These are phyloP conservation scores for Vigna radiata DNA, from an alignment of 306 rosid species.

Conservation along the genomic window DNA sequence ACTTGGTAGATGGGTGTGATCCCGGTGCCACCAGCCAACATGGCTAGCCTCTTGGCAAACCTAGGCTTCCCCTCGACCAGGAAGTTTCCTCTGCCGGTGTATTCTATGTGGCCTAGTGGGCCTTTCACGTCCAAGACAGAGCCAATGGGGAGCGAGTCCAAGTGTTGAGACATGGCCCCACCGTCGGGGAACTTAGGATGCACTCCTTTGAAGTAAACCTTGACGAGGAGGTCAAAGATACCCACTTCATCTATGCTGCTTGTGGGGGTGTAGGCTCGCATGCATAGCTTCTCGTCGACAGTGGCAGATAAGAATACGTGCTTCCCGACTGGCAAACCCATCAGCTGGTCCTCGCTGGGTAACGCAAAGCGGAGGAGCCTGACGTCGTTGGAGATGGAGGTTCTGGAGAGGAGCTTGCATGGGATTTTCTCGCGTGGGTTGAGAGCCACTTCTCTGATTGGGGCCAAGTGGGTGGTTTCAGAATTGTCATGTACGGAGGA, in stretches of 20 bases:
- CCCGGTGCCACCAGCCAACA: constrained; percentile 91
- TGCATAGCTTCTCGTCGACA: constrained; percentile 70
- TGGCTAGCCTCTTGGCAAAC: constrained; percentile 66
- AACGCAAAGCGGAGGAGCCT: constrained; percentile 69
- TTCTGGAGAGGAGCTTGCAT: constrained; percentile 66
- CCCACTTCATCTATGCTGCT: constrained; percentile 67
- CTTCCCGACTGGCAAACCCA: constrained; percentile 84
- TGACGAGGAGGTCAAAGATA: constrained; percentile 72
- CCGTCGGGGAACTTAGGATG: constrained; percentile 82
- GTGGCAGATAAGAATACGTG: constrained; percentile 74
- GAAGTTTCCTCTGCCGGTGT: constrained; percentile 68
- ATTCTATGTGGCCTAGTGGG: constrained; percentile 87
- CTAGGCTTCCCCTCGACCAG: constrained; percentile 58
- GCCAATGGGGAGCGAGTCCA: constrained; percentile 64
- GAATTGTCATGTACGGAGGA: constrained; percentile 59
- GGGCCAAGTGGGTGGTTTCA: constrained; percentile 40
- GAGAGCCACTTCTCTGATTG: constrained; percentile 66
- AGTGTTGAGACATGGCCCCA: constrained; percentile 73
- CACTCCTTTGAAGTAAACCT: constrained; percentile 70
- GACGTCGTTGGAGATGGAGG: constrained; percentile 67
- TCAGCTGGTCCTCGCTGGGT: constrained; percentile 62
- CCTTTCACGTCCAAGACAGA: constrained; percentile 71
- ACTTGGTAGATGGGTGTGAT: constrained; percentile 86
- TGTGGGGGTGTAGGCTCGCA: constrained; percentile 90
- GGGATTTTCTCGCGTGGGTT: constrained; percentile 65